Evolutionary conservation across 2,329 filamentous ascomycete species (phyloP), one percentile per base, ranked within the genome.

Genomic region (Penicillium griseofulvum): DNA sequence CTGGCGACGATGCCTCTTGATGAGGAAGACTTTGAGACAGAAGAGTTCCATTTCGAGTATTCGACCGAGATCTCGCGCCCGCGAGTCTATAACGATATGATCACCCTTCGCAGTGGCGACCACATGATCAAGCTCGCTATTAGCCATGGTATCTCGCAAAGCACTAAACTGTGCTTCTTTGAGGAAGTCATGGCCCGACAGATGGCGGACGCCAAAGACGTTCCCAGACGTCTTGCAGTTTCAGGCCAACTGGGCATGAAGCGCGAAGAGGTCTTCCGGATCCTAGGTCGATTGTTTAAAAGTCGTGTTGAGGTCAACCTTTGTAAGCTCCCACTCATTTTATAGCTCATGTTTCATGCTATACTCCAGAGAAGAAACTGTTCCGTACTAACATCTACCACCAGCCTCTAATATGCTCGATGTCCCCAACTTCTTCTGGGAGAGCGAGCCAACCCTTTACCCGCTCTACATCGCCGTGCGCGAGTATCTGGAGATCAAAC

Each of bases 41-140:
- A 99, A 71, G 93, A 97, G 70, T 97, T 99, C 67, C 93, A 99
- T 70, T 99, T 99, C 70, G 92, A 97, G 73, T 99, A 99, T 78
- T 96, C 90, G 66, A 83, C 86, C 0, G 83, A 90, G 55, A 91
- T 94, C 33, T 88, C 91, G 59, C 85, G 92, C 47, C 94, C 94
- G 5, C 85, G 94, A 54, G 89, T 99, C 29, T 99, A 95, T 78
- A 97, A 99, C 75, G 94, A 99, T 74, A 99, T 99, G 94, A 97
- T 99, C 66, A 99, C 94, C 0, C 79, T 99, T 42, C 83, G 95
- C 59, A 95, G 91, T 57, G 87, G 90, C 37, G 94, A 99, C 76
- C 94, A 99, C 76, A 97, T 99, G 93, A 96, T 97, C 71, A 97
- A 97, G 76, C 81, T 99, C 16, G 91, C 93, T 33, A 99, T 99